Evolutionary conservation across 768 basidiomycete genomes (phyloP), one percentile per base, ranked within the genome.

Genomic region (Suillus subluteus): DNA sequence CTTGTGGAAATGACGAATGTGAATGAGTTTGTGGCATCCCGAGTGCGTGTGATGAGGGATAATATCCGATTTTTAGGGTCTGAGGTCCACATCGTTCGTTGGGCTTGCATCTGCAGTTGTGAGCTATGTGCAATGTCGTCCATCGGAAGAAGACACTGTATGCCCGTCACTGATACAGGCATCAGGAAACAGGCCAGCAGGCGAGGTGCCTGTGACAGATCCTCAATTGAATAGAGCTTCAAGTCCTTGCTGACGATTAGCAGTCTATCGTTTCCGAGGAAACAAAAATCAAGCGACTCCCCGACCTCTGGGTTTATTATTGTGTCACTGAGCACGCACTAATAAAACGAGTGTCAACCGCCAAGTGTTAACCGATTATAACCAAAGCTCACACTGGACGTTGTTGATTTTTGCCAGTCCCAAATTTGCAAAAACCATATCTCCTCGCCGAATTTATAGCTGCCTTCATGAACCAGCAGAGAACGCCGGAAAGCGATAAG

Each of bases 191-290:
- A 61, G 9, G 40, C 59, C 26, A 61, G 11, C 3, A 61, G 26
- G 43, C 6, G 59, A 16, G 40, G 59, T 11, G 59, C 26, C 40
- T 30, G 23, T 8, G 58, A 41, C 23, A 41, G 6, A 62, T 41
- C 32, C 59, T 61, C 58, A 16, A 54, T 46, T 4, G 64, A 62
- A n/a, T 65, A 63, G 16, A 65, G 58, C 44, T 52, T 62, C 50
- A 65, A 44, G 6, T 37, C n/a, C 43, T 26, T 35, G 26, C 46
- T 46, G 35, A 65, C 58, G 21, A 40, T 46, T 26, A 65, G 21
- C 35, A 65, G 35, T 37, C 44, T 61, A 30, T 65, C 58, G 11
- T 58, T 62, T 23, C 50, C 65, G 35, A 65, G 65, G 30, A 65
- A 65, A 38, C 46, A 63, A 50, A 65, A 65, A 50, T 62, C 59